These are phyloP conservation scores for Camptophora hylomeconis DNA, from an alignment of 2,329 filamentous ascomycete species.

Conservation along the genomic window DNA sequence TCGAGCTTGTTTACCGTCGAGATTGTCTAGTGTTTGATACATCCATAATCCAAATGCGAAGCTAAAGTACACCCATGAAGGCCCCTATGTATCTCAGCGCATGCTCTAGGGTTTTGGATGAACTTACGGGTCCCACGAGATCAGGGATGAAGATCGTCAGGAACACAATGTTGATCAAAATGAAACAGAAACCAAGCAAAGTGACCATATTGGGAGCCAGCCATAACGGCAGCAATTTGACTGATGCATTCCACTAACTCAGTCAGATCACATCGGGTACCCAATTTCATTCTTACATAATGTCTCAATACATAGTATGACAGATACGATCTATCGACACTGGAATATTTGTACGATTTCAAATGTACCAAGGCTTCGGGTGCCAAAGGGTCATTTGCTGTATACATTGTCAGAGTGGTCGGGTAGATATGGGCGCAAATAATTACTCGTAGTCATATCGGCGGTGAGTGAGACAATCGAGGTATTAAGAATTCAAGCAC, in stretches of 20 bases:
- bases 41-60: constrained; percentile 95
- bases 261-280: constrained; percentile 6
- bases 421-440: constrained; percentile 1
- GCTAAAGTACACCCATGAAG: constrained; percentile 87
- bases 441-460: no score
- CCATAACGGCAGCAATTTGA: constrained; percentile 86
- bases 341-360: constrained; percentile 93
- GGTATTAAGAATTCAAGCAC: no score
- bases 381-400: constrained; percentile 47
- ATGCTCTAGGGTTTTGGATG: no score
- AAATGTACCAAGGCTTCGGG: constrained; percentile 85
- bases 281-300: constrained; percentile 71
- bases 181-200: constrained; percentile 85
- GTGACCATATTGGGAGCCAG: constrained; percentile 97
- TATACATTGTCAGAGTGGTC: not conserved
- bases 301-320: constrained; percentile 89
- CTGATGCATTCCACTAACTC: constrained; percentile 85
- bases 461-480: no score
- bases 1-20: constrained; percentile 94
- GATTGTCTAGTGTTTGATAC: constrained; percentile 98
- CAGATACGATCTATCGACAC: constrained; percentile 87
- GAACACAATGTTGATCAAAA: constrained; percentile 66
- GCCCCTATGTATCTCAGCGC: constrained; percentile 43
- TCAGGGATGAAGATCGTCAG: constrained; percentile 77
- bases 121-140: constrained; percentile 69